Evolutionary conservation across 345 rosid genomes (phyloP), one percentile per base, ranked within the genome.

Genomic region (Turritis glabra): DNA sequence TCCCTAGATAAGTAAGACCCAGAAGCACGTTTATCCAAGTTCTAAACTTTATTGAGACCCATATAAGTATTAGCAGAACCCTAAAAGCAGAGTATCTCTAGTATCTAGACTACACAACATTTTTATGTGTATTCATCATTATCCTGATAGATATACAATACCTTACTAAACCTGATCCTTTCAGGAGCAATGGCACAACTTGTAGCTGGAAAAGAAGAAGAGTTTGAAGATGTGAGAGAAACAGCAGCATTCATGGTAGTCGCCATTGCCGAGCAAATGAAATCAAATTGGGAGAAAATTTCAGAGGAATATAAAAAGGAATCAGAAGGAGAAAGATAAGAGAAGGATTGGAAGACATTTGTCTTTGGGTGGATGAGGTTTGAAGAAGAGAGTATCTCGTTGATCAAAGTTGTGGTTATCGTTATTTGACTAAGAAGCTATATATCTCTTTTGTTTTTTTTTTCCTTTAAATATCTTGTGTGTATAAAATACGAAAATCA

Each of bases 231-330:
- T 5, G 98, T 88, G 21, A 93, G 83, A 52, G 96, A 85, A 77
- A 93, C 87, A 66, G 95, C 87, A 79, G 98, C 93, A 72, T 86
- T 89, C 18, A 90, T 78, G 61, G 97, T 87, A 54, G 93, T 54
- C 10, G 95, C 93, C 97, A 90, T 88, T 75, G 83, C 13, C 46
- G 51, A 64, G 61, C 8, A 43, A 25, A 44, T 43, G 67, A 65
- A 58, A 47, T 73, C 37, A 57, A 64, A 54, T 0, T 30, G 26
- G 21, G 73, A 48, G 37, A 29, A 52, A 66, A 29, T 30, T 1
- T 23, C 29, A 29, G 46, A 65, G 68, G 19, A 58, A 2, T 57
- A 71, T 72, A 40, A 69, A 30, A 66, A 58, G 64, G 80, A 65
- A 77, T 29, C 68, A 50, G 14, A 50, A 58, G 68, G 21, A 65